Conservation (phyloP, 2,329 filamentous ascomycete species). For the Ophiostoma tasmaniense region DNA sequence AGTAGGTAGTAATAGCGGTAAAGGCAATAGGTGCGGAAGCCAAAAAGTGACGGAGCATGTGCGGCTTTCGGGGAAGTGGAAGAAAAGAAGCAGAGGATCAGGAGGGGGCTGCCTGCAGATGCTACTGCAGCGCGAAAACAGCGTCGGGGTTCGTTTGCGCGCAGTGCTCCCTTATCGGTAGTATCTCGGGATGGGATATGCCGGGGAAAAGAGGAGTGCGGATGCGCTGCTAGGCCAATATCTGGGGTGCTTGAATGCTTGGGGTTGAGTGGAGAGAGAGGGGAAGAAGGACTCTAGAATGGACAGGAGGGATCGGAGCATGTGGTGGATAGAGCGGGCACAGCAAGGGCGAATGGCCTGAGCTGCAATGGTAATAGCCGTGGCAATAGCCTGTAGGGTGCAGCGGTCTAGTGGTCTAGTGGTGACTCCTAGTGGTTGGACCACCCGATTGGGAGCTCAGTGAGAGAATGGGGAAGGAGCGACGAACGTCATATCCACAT, state of each 20-base stretch:
- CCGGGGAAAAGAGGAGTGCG: slow-evolving; percentile 2
- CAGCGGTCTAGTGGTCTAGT: not conserved
- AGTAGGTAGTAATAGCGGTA: not conserved
- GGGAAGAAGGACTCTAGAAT: not conserved
- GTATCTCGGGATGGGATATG: slow-evolving; percentile 16
- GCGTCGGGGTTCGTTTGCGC: slow-evolving; percentile 4
- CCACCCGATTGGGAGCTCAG: slow-evolving; percentile 6
- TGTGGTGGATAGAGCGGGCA: not conserved
- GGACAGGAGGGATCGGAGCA: not conserved
- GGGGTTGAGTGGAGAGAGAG: slow-evolving; percentile 12
- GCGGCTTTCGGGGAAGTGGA: slow-evolving; percentile 3
- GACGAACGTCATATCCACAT: slow-evolving; percentile 4
- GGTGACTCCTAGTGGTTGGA: not conserved
- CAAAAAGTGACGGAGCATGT: not conserved
- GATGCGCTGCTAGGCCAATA: not conserved
- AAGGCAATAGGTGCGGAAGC: not conserved
- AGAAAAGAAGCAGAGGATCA: not conserved
- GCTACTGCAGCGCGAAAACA: slow-evolving; percentile 6
- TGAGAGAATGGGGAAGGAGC: slow-evolving; percentile 6
- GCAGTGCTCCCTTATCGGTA: slow-evolving; percentile 8
- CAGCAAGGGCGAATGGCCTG: slow-evolving; percentile 18
- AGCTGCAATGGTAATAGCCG: slow-evolving; percentile 15
- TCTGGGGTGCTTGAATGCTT: slow-evolving; percentile 11
- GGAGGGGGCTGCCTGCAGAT: not conserved
- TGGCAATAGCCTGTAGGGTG: slow-evolving; percentile 11